A percentile compares a stretch with the other conserved stretches of the same genome.
Conservation (phyloP, 805 yeast genomes). For the Kodamaea jinghongensis region DNA sequence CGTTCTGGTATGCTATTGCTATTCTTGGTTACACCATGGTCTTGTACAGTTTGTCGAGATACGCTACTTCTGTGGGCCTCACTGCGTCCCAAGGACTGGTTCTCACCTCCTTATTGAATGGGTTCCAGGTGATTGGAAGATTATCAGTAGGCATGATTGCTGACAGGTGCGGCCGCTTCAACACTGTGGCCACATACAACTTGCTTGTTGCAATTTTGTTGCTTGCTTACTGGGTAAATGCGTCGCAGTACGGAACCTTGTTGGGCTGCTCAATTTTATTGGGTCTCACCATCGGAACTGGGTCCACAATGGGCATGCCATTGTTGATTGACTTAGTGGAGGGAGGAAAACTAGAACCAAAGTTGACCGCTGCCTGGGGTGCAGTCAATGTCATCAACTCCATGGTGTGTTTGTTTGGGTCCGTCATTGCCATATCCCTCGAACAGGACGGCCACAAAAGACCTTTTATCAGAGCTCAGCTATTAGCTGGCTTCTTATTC, state of each 20-base stretch:
- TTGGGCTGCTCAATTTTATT: conserved; percentile 28
- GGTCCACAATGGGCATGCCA: conserved; percentile 20
- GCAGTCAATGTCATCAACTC: conserved; percentile 32
- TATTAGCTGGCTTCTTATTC: conserved; percentile 54
- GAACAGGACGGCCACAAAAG: conserved; percentile 4
- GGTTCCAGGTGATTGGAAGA: conserved; percentile 49
- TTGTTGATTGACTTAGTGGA: conserved; percentile 9
- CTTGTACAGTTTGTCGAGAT: conserved; percentile 37
- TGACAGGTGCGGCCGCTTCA: conserved; percentile 47
- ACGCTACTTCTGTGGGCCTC: conserved; percentile 44
- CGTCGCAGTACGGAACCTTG: conserved; percentile 28
- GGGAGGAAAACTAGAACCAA: conserved; percentile 11
- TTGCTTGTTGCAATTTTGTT: conserved; percentile 23
- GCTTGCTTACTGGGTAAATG: conserved; percentile 40
- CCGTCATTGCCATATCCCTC: conserved; percentile 53
- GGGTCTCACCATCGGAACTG: conserved; percentile 32
- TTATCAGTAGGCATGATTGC: conserved; percentile 46
- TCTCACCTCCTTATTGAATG: conserved; percentile 38
- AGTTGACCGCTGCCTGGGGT: conserved; percentile 42
- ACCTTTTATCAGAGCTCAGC: conserved; percentile 59
- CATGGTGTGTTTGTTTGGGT: conserved; percentile 42
- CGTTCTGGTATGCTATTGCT: conserved; percentile 36
- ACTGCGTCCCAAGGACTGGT: conserved; percentile 28
- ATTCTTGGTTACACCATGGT: conserved; percentile 35
- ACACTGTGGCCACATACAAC: conserved; percentile 25